Percentiles rank a stretch among this genome's conserved stretches.
Conservation (phyloP, 2,329 filamentous ascomycete species). For the Uncinocarpus reesii region DNA sequence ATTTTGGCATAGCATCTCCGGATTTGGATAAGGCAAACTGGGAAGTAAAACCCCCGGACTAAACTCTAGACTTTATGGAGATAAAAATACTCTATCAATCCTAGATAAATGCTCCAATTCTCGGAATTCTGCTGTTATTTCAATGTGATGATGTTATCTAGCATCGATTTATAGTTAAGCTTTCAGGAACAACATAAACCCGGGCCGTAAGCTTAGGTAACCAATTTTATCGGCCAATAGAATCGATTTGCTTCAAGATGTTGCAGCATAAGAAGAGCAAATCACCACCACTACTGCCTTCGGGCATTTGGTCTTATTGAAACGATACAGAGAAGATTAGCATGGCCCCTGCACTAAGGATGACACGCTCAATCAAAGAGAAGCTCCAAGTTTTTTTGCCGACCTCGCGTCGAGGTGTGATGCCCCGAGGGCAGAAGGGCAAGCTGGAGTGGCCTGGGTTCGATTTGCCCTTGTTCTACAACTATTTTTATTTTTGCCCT, state of each 20-base stretch:
- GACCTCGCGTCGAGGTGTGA: slow-evolving; percentile 13
- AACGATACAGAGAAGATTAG: slow-evolving; percentile 70
- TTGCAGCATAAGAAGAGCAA: neutral
- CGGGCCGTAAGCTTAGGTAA: no score
- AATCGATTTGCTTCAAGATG: neutral
- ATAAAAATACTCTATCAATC: no score
- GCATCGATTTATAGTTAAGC: no score
- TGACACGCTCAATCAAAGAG: slow-evolving; percentile 82
- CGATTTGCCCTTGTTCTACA: slow-evolving; percentile 10
- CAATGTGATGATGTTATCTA: no score
- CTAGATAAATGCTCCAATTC: no score
- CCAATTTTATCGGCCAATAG: slow-evolving; percentile 3
- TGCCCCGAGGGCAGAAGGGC: neutral
- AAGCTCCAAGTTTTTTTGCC: slow-evolving; percentile 58
- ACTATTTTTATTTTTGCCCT: slow-evolving; percentile 1
- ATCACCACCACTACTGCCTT: slow-evolving; percentile 25
- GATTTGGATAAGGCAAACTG: no score
- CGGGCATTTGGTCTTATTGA: slow-evolving; percentile 52
- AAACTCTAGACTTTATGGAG: no score
- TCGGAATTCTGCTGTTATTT: no score
- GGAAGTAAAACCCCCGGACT: no score
- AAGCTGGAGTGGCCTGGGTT: neutral
- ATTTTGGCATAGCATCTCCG: no score
- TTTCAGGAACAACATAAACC: neutral
- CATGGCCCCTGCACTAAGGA: slow-evolving; percentile 84